Percentiles rank a stretch among this genome's conserved stretches.
phyloP scores from a whole-genome alignment of 139 green algal genomes.

The Trebouxia sp. region DNA sequence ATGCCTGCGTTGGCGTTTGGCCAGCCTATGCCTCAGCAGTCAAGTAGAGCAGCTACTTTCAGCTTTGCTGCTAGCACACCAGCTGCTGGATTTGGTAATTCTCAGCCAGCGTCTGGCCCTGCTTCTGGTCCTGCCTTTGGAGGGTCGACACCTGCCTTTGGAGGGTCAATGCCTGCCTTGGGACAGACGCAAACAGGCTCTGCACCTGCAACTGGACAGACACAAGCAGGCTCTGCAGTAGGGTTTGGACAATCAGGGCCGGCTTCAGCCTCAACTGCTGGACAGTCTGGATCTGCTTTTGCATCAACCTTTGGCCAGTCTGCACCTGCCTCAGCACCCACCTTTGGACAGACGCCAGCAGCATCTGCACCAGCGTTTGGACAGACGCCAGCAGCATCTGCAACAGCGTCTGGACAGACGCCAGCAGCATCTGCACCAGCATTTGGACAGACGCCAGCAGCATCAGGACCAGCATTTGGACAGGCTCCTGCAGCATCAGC shows the following conservation, averaged over 20 bases:
- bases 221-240: not conserved
- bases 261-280: not conserved
- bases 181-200: not conserved
- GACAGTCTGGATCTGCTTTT: not conserved
- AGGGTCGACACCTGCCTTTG: not conserved
- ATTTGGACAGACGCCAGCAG: constrained; percentile 10
- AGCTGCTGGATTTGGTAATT: not conserved
- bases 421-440: not conserved
- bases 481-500: not conserved
- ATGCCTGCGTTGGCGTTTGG: too few relatives aligned
- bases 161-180: too few relatives aligned
- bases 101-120: not conserved
- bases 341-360: not conserved
- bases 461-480: not conserved
- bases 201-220: not conserved
- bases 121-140: not conserved
- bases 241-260: not conserved
- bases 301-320: not conserved
- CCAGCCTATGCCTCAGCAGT: too few relatives aligned
- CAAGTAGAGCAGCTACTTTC: not conserved
- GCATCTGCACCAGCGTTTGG: not conserved
- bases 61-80: not conserved
- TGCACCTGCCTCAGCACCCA: not conserved
- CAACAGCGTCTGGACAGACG: not conserved
- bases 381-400: not conserved